phyloP scores from a whole-genome alignment of 805 yeast species.

The Wickerhamiella allomyrinae region DNA sequence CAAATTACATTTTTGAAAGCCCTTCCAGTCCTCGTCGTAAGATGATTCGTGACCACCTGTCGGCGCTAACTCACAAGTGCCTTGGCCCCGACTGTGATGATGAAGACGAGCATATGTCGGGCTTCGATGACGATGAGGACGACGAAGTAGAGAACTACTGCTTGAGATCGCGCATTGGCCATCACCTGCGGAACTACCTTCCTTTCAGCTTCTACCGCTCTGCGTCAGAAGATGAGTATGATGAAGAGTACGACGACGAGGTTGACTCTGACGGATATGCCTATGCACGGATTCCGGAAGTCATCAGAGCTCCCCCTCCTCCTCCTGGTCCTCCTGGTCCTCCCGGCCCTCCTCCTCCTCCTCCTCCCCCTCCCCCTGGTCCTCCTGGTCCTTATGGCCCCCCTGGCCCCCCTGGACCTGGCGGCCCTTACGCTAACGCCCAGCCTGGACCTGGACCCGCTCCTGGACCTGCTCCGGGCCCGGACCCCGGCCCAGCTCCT shows the following conservation, averaged over 20 bases:
- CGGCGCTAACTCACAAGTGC: neutral
- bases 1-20: neutral
- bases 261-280: neutral
- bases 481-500: no score
- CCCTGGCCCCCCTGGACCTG: neutral
- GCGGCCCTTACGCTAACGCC: neutral
- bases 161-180: no score
- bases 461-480: no score
- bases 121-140: neutral
- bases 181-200: no score
- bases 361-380: neutral
- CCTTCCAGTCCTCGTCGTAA: neutral
- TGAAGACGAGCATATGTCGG: neutral
- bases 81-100: neutral
- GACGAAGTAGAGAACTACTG: no score
- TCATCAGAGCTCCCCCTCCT: no score
- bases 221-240: conserved; percentile 1
- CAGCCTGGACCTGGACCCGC: no score
- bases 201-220: no score
- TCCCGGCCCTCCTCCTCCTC: neutral
- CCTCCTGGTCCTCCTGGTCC: neutral
- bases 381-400: neutral
- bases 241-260: neutral
- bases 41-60: neutral
- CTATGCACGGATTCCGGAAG: no score